Base-by-base conservation (phyloP, 441 rosid genomes). In the Corymbia citriodora region DNA sequence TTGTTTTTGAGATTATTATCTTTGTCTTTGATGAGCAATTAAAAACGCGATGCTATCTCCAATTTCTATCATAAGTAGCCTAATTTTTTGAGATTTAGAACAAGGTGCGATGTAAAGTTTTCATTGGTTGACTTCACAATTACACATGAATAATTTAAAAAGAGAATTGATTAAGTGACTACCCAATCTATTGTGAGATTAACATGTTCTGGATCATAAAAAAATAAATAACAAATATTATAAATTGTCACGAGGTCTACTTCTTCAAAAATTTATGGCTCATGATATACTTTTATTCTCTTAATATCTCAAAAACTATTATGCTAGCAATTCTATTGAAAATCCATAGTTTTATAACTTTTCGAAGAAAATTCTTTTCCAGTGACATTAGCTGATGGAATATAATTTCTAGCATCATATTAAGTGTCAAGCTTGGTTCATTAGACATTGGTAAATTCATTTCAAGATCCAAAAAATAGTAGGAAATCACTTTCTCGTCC, bases 281-380 rank as follows among this genome's bases (percentile, higher is more conserved):
- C 63, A 57, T 1, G 23, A 4, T 57, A 57, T 57, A 27, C 3
- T 23, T 0, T 0, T 57, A 57, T 0, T 23, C 25, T 57, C n/a
- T 9, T 7, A 1, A 0, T 59, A 59, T 59, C 12, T 29, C 25
- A 59, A 59, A 59, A 59, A 59, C 1, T 59, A 0, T 59, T 59
- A 59, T 59, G 25, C 65, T 25, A 0, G 25, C 65, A 25, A 59
- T 25, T 0, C 0, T 25, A 23, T 25, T 25, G 65, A 59, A 59
- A 25, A 59, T 59, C 63, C n/a, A 59, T 59, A 10, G n/a, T 59
- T 0, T 0, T 59, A 59, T 59, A 59, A 25, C 0, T 59, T 59
- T 23, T 25, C 25, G 0, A 25, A 13, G 65, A 59, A 59, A 23
- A 27, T 59, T 59, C 65, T 25, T 59, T 59, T 59, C 13, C 0